A percentile compares a stretch with the other conserved stretches of the same genome.
phyloP scores from a whole-genome alignment of 2,329 filamentous ascomycete species.

The Xylariaceae sp. region DNA sequence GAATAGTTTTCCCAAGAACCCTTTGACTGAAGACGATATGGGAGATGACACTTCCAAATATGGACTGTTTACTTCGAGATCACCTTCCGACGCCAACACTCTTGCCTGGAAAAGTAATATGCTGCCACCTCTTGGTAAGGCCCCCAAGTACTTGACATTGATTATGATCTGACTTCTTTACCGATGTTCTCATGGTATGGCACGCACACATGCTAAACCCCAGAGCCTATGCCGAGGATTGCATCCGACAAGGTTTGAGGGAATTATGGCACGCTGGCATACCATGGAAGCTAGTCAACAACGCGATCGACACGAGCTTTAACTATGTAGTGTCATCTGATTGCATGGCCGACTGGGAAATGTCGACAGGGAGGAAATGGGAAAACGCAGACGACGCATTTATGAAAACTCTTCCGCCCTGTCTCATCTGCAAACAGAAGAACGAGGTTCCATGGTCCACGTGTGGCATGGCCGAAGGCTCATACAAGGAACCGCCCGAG shows the following conservation, averaged over 20 bases:
- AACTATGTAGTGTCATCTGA: conserved; percentile 56
- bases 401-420: conserved; percentile 54
- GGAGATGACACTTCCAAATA: conserved; percentile 36
- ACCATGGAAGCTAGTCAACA: conserved; percentile 67
- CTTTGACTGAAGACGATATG: conserved; percentile 48
- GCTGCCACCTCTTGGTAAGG: conserved; percentile 64
- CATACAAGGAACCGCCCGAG: conserved; percentile 42
- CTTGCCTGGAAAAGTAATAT: conserved; percentile 47
- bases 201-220: conserved; percentile 82
- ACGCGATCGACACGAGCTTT: conserved; percentile 64
- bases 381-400: conserved; percentile 60
- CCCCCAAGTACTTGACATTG: conserved; percentile 7
- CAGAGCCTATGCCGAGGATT: conserved; percentile 75
- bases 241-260: conserved; percentile 61
- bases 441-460: conserved; percentile 66
- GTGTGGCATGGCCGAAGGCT: conserved; percentile 45
- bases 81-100: conserved; percentile 24
- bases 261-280: conserved; percentile 67
- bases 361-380: conserved; percentile 60
- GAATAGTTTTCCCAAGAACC: conserved; percentile 43
- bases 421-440: conserved; percentile 56
- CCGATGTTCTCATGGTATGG: conserved; percentile 80
- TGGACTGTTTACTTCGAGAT: conserved; percentile 37
- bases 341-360: conserved; percentile 54
- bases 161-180: conserved; percentile 31